Base-by-base conservation (phyloP, 345 rosid species). In the Lepidium africanum region DNA sequence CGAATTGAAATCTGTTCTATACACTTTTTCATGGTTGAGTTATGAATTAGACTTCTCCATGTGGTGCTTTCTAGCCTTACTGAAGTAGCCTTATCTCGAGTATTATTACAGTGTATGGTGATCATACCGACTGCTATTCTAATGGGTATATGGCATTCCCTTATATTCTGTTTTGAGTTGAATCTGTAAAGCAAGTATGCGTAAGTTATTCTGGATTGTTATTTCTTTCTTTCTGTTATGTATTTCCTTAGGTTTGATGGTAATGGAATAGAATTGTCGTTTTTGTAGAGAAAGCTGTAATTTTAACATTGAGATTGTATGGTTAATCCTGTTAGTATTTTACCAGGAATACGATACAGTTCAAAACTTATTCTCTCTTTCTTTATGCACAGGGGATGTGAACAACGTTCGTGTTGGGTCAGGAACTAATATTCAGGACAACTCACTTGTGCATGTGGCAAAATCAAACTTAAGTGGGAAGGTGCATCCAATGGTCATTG, bases 391-490 rank as follows among this genome's bases (percentile, higher is more conserved):
- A 93, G 95, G 96, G 72, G 99, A 93, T 78, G 96, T 83, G 70
- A 88, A 93, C 82, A 86, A 82, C 71, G 79, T 88, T 38, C 81
- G 76, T 47, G 80, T 93, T 73, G 97, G 99, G 64, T 80, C 91
- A 56, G 85, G 97, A 75, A 93, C 99, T 74, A 91, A 93, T 76
- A 91, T 88, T 81, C 99, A 94, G 68, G 99, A 94, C 77, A 91
- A 94, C 75, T 88, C 99, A 25, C 94, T 94, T 70, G 95, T 94
- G 75, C 96, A 91, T 62, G 97, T 91, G 46, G 99, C 95, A 43
- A 94, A 94, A 77, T 85, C 99, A 65, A 91, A 91, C 79, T 76
- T 93, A 60, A 85, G 91, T 63, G 99, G 99, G 54, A 94, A 89
- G 77, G 99, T 87, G 65, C 81, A 81, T 48, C 90, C 97, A 49